Percentiles rank a stretch among this genome's conserved stretches.
Conservation (phyloP, 257 asterid species). For the Petunia secreta region DNA sequence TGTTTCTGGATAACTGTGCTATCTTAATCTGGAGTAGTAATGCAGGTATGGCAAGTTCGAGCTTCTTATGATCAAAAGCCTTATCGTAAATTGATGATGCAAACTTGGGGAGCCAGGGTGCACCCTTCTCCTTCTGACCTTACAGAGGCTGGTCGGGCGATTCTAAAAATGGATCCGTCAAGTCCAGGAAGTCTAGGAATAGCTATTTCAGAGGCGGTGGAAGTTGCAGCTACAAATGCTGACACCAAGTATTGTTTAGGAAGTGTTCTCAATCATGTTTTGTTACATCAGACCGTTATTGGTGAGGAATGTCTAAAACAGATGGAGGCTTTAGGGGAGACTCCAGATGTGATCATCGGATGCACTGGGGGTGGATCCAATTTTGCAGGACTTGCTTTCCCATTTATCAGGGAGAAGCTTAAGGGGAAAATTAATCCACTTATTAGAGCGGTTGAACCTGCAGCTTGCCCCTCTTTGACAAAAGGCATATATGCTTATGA, state of each 20-base stretch:
- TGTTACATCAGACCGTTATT: conserved; percentile 83
- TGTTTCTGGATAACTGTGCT: background rate
- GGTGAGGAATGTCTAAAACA: conserved; percentile 97
- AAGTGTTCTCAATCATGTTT: conserved; percentile 91
- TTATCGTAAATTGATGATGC: conserved; percentile 92
- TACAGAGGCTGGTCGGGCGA: conserved; percentile 67
- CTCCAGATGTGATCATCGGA: conserved; percentile 91
- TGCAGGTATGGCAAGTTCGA: conserved; percentile 94
- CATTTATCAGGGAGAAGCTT: conserved; percentile 82
- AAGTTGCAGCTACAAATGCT: conserved; percentile 61
- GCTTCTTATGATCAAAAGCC: conserved; percentile 94
- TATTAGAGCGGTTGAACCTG: conserved; percentile 84
- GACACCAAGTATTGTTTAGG: conserved; percentile 89
- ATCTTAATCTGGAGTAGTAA: background rate
- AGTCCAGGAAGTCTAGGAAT: conserved; percentile 97
- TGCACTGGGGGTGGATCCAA: conserved; percentile 96
- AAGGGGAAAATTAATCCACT: conserved; percentile 73
- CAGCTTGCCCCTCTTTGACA: conserved; percentile 93
- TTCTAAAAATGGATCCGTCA: conserved; percentile 64
- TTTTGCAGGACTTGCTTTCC: conserved; percentile 91
- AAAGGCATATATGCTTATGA: conserved; percentile 91
- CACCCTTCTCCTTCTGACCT: conserved; percentile 87
- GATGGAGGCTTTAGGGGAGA: conserved; percentile 83
- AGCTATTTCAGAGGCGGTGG: conserved; percentile 97
- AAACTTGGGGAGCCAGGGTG: conserved; percentile 96